Evolutionary conservation across 306 rosid genomes (phyloP).

Genomic region (Castanea sativa): DNA sequence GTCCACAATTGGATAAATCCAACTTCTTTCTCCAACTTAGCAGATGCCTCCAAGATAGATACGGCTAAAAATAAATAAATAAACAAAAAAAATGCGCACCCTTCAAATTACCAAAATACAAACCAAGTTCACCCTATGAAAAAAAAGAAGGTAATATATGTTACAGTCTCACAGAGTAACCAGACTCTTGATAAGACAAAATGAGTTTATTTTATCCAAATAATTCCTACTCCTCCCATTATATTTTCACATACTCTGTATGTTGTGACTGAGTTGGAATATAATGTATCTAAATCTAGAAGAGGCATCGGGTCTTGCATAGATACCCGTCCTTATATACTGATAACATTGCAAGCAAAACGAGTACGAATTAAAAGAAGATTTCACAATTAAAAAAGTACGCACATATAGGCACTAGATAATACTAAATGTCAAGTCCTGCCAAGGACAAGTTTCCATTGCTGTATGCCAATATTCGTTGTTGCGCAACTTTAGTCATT

Average conservation of each 20-base stretch:
- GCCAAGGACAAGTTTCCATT: constrained; percentile 52
- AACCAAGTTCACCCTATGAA: too few species aligned
- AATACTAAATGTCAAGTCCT: constrained; percentile 38
- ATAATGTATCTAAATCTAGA: too few species aligned
- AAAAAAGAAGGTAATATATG: too few species aligned
- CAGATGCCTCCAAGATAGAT: constrained; percentile 59
- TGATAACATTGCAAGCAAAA: not conserved
- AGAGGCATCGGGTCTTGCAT: too few species aligned
- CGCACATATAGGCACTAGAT: not conserved
- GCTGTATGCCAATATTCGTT: constrained; percentile 54
- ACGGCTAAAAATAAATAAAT: constrained; percentile 12
- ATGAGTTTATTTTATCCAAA: not conserved
- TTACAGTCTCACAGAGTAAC: too few species aligned
- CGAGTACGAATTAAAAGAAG: not conserved
- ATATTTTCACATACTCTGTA: too few species aligned
- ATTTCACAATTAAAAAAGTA: not conserved
- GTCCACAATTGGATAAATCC: constrained; percentile 69
- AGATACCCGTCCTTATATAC: too few species aligned
- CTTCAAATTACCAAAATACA: not conserved
- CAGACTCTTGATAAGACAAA: too few species aligned
- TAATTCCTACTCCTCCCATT: not conserved
- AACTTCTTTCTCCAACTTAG: constrained; percentile 52
- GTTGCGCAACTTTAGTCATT: constrained; percentile 18
- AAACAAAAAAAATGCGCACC: constrained; percentile 12
- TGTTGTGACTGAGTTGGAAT: too few species aligned